Percentiles rank a stretch among this genome's conserved stretches.
These are phyloP conservation scores for Mortierella sp. DNA, from an alignment of 371 early-diverging fungal genomes.

Conservation along the genomic window DNA sequence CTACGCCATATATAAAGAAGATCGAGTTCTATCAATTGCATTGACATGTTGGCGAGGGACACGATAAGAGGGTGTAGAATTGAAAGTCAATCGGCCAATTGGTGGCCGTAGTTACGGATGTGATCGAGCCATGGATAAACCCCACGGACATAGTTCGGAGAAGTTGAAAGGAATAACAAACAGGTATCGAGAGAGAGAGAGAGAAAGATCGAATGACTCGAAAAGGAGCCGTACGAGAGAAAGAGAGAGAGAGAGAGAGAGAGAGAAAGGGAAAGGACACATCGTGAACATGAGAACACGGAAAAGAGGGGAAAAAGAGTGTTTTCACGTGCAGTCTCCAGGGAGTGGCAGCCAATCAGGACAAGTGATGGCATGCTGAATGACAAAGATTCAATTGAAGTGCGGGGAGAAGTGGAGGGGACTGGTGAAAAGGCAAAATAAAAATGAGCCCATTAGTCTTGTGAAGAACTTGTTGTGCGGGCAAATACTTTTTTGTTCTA, in stretches of 20 bases:
- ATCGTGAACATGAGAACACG: background rate
- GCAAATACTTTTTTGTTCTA: background rate
- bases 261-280: no score
- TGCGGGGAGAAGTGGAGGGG: background rate
- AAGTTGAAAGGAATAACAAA: background rate
- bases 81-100: background rate
- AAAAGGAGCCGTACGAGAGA: background rate
- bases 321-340: background rate
- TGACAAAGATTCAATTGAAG: background rate
- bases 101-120: background rate
- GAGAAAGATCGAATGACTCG: slow-evolving; percentile 4
- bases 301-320: background rate
- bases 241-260: background rate
- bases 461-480: background rate
- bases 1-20: background rate
- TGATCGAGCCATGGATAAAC: background rate
- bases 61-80: background rate
- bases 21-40: background rate
- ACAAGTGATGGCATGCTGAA: background rate
- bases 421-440: background rate
- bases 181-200: background rate
- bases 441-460: background rate
- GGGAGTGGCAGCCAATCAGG: background rate
- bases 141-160: background rate
- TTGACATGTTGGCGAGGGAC: no score